phyloP scores from a whole-genome alignment of 2,329 filamentous ascomycete genomes.

The Aspergillus quadricinctus region DNA sequence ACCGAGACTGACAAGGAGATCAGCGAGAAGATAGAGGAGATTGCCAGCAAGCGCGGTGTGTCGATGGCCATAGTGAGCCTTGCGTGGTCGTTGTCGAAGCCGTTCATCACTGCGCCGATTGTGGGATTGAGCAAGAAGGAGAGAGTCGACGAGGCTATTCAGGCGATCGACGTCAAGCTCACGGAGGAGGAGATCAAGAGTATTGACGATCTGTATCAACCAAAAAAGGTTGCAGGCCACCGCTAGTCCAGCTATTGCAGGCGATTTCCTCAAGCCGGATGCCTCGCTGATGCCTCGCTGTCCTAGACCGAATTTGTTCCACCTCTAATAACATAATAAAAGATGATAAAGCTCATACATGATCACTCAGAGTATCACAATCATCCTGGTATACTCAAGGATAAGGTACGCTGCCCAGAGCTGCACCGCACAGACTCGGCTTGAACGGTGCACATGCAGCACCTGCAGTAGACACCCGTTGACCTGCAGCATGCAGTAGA shows the following conservation, averaged over 20 bases:
- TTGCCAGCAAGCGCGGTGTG: conserved; percentile 51
- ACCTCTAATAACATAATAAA: neutral
- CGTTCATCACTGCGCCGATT: conserved; percentile 28
- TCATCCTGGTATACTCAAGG: neutral
- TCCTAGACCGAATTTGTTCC: neutral
- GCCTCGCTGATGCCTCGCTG: neutral
- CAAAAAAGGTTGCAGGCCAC: conserved; percentile 16
- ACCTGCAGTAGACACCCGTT: neutral
- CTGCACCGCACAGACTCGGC: too few species aligned
- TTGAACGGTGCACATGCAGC: neutral
- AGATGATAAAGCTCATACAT: neutral
- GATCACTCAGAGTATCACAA: neutral
- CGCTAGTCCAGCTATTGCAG: neutral
- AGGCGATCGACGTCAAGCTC: conserved; percentile 53
- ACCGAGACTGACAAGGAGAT: conserved; percentile 32
- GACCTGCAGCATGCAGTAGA: neutral
- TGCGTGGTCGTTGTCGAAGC: conserved; percentile 50
- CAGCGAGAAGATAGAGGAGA: conserved; percentile 50
- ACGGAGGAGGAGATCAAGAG: conserved; percentile 55
- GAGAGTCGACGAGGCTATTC: conserved; percentile 53
- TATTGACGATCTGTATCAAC: conserved; percentile 39
- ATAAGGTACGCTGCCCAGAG: too few species aligned
- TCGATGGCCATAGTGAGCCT: conserved; percentile 60
- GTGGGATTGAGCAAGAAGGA: conserved; percentile 46
- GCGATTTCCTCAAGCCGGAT: neutral